phyloP scores from a whole-genome alignment of 208 protist genomes.

The Trypanosoma vivax region DNA sequence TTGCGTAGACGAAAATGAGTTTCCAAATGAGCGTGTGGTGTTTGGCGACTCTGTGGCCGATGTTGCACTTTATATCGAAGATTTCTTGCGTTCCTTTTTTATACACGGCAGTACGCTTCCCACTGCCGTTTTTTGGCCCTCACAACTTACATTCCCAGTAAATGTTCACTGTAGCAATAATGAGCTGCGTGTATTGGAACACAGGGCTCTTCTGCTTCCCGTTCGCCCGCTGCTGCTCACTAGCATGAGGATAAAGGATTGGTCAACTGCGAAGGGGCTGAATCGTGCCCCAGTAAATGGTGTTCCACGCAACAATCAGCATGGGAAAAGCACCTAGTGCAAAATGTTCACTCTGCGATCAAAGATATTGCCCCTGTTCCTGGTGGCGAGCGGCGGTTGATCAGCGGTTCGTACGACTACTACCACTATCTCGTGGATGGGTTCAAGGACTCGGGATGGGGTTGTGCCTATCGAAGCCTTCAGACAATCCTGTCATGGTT shows the following conservation, averaged over 20 bases:
- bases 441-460: conserved; percentile 93
- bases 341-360: conserved; percentile 38
- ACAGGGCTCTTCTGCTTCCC: conserved; percentile 46
- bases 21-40: conserved; percentile 35
- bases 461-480: conserved; percentile 92
- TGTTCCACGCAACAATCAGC: conserved; percentile 20
- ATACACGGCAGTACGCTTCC: not conserved
- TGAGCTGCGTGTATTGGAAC: conserved; percentile 33
- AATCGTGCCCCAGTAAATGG: not conserved
- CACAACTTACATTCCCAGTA: conserved; percentile 38
- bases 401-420: conserved; percentile 88
- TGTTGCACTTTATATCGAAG: conserved; percentile 22
- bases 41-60: conserved; percentile 31
- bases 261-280: conserved; percentile 17
- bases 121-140: conserved; percentile 53
- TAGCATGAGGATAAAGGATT: conserved; percentile 23
- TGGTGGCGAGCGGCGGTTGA: conserved; percentile 36
- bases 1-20: not conserved
- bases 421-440: conserved; percentile 94
- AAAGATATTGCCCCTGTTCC: conserved; percentile 18
- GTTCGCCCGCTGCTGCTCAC: conserved; percentile 27
- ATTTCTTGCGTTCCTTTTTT: conserved; percentile 24
- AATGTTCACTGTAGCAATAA: conserved; percentile 44
- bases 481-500: conserved; percentile 87
- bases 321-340: conserved; percentile 58